phyloP scores from a whole-genome alignment of 495 filamentous ascomycete species.

The Daldinia grandis region DNA sequence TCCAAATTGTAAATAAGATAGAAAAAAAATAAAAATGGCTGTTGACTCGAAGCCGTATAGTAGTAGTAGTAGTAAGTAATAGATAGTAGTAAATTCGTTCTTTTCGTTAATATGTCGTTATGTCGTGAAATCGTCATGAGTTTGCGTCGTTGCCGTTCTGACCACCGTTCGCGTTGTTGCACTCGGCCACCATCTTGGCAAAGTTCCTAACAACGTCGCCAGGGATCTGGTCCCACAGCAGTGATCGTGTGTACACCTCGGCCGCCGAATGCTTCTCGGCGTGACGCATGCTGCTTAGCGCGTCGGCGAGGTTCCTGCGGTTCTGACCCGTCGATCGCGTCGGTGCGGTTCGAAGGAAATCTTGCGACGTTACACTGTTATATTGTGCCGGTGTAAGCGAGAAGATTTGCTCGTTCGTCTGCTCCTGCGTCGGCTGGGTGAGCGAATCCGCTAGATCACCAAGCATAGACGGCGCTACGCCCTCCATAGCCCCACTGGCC shows the following conservation, averaged over 20 bases:
- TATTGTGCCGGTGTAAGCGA: conserved; percentile 86
- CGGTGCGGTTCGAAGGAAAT: conserved; percentile 65
- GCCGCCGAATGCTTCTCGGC: conserved; percentile 71
- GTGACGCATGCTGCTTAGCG: conserved; percentile 79
- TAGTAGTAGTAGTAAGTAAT: background rate
- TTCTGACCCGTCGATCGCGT: conserved; percentile 60
- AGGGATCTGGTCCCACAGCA: conserved; percentile 95
- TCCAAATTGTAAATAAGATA: conserved; percentile 10
- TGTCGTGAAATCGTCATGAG: conserved; percentile 46
- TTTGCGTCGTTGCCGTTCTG: conserved; percentile 48
- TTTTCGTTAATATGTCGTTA: conserved; percentile 30
- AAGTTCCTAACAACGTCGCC: conserved; percentile 92
- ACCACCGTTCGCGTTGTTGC: conserved; percentile 47
- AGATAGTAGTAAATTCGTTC: conserved; percentile 18
- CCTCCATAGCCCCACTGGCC: conserved; percentile 60
- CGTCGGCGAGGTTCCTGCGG: conserved; percentile 81
- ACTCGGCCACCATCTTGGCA: conserved; percentile 81
- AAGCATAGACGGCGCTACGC: conserved; percentile 69
- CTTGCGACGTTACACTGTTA: conserved; percentile 79
- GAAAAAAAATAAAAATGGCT: conserved; percentile 2
- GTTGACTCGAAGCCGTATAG: conserved; percentile 5
- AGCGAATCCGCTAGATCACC: conserved; percentile 79
- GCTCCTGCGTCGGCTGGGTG: conserved; percentile 79
- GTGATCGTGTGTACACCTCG: conserved; percentile 89
- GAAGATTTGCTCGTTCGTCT: conserved; percentile 90